phyloP scores from a whole-genome alignment of 306 rosid species.

The Coriaria nepalensis region DNA sequence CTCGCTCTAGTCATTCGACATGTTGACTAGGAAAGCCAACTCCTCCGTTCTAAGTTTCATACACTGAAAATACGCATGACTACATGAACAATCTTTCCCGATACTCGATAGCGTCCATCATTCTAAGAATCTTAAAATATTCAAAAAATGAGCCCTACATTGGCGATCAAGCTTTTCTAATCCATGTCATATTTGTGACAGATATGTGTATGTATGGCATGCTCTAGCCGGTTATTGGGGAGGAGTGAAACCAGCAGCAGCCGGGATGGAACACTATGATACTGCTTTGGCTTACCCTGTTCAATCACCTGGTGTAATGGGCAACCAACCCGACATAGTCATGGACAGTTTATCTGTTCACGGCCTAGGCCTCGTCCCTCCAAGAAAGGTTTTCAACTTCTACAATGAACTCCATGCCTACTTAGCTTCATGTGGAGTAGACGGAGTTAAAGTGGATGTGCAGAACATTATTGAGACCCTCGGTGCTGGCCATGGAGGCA shows the following conservation, averaged over 20 bases:
- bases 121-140: not conserved
- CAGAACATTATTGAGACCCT: slow-evolving; percentile 93
- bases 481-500: slow-evolving; percentile 87
- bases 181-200: slow-evolving; percentile 19
- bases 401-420: slow-evolving; percentile 90
- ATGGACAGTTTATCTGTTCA: slow-evolving; percentile 83
- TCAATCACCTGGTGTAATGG: slow-evolving; percentile 65
- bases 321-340: slow-evolving; percentile 90
- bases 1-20: too few relatives aligned
- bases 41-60: too few relatives aligned
- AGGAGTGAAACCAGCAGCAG: slow-evolving; percentile 85
- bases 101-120: not conserved
- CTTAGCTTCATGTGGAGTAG: slow-evolving; percentile 88
- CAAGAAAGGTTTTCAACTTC: slow-evolving; percentile 77
- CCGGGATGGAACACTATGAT: slow-evolving; percentile 89
- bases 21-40: too few relatives aligned
- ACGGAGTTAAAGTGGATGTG: slow-evolving; percentile 96
- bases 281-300: slow-evolving; percentile 78
- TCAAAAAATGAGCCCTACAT: not conserved
- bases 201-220: slow-evolving; percentile 90
- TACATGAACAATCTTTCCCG: too few relatives aligned
- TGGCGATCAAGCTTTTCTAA: not conserved
- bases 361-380: slow-evolving; percentile 90
- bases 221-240: slow-evolving; percentile 98
- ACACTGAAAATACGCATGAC: too few relatives aligned